Conservation (phyloP, 257 asterid genomes). For the Oldenlandia corymbosa region DNA sequence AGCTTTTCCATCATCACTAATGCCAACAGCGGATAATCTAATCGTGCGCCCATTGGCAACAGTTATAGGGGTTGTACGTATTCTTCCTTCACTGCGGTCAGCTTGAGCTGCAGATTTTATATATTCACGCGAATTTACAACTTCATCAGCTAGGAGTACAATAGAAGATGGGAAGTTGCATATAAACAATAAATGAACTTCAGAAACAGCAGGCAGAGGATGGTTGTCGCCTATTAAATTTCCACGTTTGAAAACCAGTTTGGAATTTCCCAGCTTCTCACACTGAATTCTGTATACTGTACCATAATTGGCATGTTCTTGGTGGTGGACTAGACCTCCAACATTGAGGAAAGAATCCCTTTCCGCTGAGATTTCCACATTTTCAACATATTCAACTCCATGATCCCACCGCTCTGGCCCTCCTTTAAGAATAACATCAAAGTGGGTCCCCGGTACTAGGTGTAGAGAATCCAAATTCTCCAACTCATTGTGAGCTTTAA, state of each 20-base stretch:
- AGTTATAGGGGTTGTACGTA: constrained; percentile 57
- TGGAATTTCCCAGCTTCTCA: constrained; percentile 53
- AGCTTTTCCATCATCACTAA: constrained; percentile 62
- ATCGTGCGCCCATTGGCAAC: constrained; percentile 83
- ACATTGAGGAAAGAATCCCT: constrained; percentile 28
- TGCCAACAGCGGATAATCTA: constrained; percentile 74
- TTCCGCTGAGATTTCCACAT: constrained; percentile 37
- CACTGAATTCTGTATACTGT: constrained; percentile 64
- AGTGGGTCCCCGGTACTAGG: constrained; percentile 69
- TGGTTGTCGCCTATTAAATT: constrained; percentile 73
- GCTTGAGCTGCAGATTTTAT: constrained; percentile 62
- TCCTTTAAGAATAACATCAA: constrained; percentile 71
- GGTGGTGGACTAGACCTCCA: constrained; percentile 29
- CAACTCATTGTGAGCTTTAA: constrained; percentile 42
- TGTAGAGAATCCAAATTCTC: constrained; percentile 47
- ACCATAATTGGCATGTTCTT: constrained; percentile 38
- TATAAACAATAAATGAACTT: constrained; percentile 50
- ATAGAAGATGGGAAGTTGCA: constrained; percentile 74
- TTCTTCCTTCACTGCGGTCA: constrained; percentile 51
- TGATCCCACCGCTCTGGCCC: constrained; percentile 84
- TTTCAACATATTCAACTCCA: constrained; percentile 62
- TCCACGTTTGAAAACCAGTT: constrained; percentile 68
- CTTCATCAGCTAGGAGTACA: constrained; percentile 67
- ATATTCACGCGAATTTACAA: constrained; percentile 43
- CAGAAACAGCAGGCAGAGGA: constrained; percentile 67